Conservation (phyloP, 805 yeast genomes). For the Tetrapisispora taiwanensis region DNA sequence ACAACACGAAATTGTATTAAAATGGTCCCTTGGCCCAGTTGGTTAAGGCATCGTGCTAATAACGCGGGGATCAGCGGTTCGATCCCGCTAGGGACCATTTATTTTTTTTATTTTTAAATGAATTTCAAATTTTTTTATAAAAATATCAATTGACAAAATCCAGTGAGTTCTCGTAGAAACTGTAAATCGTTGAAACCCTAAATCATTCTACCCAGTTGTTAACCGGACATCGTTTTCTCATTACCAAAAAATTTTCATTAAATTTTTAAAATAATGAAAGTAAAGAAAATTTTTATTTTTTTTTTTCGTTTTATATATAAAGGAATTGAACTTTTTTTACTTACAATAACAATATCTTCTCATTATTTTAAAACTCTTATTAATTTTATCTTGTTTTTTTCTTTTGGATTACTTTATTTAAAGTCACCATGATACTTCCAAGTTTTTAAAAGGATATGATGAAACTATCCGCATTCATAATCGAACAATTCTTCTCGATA, state of each 20-base stretch:
- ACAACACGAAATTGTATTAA: not conserved
- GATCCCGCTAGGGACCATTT: conserved; percentile 28
- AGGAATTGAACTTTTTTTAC: no score
- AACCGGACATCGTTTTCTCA: not conserved
- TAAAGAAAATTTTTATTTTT: no score
- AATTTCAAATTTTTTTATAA: no score
- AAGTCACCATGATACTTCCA: conserved; percentile 29
- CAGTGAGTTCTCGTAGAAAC: no score
- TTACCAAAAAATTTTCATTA: not conserved
- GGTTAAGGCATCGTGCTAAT: conserved; percentile 29
- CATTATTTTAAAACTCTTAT: not conserved
- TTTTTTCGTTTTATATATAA: no score
- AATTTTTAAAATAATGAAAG: no score
- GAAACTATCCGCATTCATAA: conserved; percentile 28
- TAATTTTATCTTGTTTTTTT: not conserved
- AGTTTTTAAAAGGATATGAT: conserved; percentile 31
- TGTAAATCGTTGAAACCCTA: no score
- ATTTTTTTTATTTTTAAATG: conserved; percentile 2
- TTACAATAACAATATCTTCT: not conserved
- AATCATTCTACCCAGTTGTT: no score
- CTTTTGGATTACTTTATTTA: conserved; percentile 3
- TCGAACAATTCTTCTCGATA: conserved; percentile 29
- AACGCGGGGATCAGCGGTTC: conserved; percentile 30
- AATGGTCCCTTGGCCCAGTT: conserved; percentile 27
- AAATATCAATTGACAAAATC: no score